Base-by-base conservation (phyloP, 2,329 filamentous ascomycete genomes). In the Sclerotinia minor region DNA sequence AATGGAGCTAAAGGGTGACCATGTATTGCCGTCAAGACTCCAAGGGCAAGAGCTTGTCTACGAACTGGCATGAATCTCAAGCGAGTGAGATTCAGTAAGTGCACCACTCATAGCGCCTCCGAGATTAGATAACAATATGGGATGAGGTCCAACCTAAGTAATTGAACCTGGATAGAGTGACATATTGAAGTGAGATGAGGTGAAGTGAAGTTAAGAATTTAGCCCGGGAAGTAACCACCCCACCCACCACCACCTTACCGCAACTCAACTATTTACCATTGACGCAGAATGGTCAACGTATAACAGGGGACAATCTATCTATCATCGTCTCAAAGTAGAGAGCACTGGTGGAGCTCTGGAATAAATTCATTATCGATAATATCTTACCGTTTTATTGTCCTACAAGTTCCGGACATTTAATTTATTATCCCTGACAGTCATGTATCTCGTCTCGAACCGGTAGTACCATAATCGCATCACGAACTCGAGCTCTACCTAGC, bases 241-340 rank as follows among this genome's bases (percentile, higher is more conserved):
- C n/a, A n/a, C n/a, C n/a, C n/a, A n/a, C n/a, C n/a, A n/a, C n/a
- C n/a, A n/a, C 29, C 29, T 29, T 29, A 45, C 58, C 58, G 44
- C 44, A 38, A 6, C 29, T 45, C 19, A 19, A 32, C 26, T 26
- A 50, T 38, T 38, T 50, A 32, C 59, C 59, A 61, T 50, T 38
- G 1, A 50, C 35, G 63, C 63, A 45, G 55, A 67, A 67, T 50
- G 21, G 55, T 45, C 65, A 61, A 29, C 65, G 65, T 67, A 67
- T 26, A 61, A 67, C 65, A 67, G 47, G 65, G 55, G 65, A 67
- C 50, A 55, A 55, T 61, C 55, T 55, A 45, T 67, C 61, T 55
- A 24, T 52, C 29, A 38, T 45, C 65, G 45, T 45, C 55, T 61
- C 49, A 32, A 53, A n/a, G 32, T 19, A 24, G 6, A 17, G 19